These are phyloP conservation scores for Hypoxylon sp. DNA, from an alignment of 2,329 filamentous ascomycete genomes.

Conservation along the genomic window DNA sequence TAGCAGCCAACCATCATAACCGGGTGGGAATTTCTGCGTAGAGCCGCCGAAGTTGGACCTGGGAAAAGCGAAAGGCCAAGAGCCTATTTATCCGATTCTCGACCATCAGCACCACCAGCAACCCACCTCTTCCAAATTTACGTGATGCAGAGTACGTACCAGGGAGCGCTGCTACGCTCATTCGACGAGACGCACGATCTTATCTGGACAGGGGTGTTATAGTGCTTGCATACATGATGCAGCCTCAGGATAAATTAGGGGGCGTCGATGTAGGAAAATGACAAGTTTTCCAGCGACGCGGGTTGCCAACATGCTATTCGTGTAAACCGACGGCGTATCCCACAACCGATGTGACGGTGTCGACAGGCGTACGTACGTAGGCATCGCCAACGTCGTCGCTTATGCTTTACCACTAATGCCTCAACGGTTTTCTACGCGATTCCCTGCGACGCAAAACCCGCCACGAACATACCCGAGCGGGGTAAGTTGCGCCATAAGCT, in stretches of 20 bases:
- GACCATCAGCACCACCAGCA: conserved; percentile 14
- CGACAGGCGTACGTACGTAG: background rate
- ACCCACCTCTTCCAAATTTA: conserved; percentile 10
- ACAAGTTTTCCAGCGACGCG: conserved; percentile 20
- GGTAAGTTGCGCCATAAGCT: conserved; percentile 27
- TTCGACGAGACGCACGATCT: conserved; percentile 25
- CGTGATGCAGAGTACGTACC: conserved; percentile 19
- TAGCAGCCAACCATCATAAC: conserved; percentile 16
- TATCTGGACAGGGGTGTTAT: conserved; percentile 35
- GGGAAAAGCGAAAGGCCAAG: conserved; percentile 39
- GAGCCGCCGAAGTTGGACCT: conserved; percentile 44
- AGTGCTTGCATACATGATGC: conserved; percentile 39
- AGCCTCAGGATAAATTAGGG: conserved; percentile 44
- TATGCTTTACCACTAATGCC: conserved; percentile 14
- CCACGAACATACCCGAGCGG: conserved; percentile 31
- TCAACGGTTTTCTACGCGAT: conserved; percentile 7
- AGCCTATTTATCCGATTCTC: conserved; percentile 42
- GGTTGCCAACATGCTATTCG: conserved; percentile 11
- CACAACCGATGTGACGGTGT: conserved; percentile 27
- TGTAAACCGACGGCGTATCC: conserved; percentile 16
- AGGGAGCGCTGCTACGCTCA: conserved; percentile 7
- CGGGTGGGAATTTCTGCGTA: conserved; percentile 38
- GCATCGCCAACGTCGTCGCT: conserved; percentile 12
- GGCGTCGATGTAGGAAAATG: conserved; percentile 22
- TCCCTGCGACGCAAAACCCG: conserved; percentile 5